Evolutionary conservation across 2,329 filamentous ascomycete genomes (phyloP), one percentile per base, ranked within the genome.

Genomic region (Claviceps capensis): DNA sequence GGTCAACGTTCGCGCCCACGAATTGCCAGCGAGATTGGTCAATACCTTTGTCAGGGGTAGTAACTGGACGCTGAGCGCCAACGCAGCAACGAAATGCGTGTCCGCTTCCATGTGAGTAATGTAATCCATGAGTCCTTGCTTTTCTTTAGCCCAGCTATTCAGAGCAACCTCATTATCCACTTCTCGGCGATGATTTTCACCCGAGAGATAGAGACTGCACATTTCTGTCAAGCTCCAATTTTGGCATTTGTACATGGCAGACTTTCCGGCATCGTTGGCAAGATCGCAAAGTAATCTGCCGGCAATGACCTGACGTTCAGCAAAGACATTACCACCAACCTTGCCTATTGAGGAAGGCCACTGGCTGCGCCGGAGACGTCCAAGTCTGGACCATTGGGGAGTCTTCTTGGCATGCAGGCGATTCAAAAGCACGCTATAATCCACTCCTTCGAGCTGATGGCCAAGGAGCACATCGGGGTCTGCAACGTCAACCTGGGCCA

Each of bases 181-280:
- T 40, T 98, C 93, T 52, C 84, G 81, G 43, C 93, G 85, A 43
- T 75, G 75, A 62, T 84, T 84, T 52, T 81, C 80, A 26, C 80
- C 80, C 36, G 82, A 77, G 5, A 98, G 82, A 58, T 96, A 95
- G 16, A 97, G 77, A 57, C 84, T 87, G 66, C 89, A 95, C 90
- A 98, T 98, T 67, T 98, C 93, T 2, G 91, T 94, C 67, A 98
- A 75, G 66, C 86, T 95, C 93, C 93, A 98, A 3, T 90, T 95
- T 67, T 96, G 91, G 67, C 93, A 98, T 70, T 95, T 95, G 61
- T 80, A 83, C 91, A 97, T 97, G 58, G 89, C 80, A 11, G 91
- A 96, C 73, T 96, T 97, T 67, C 93, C 93, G 63, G 94, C 87
- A 60, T 98, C 93, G 65, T 98, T 98, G 53, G 85, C 89, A 54